phyloP scores from a whole-genome alignment of 2,329 filamentous ascomycete genomes.

The Colletotrichum gigasporum region DNA sequence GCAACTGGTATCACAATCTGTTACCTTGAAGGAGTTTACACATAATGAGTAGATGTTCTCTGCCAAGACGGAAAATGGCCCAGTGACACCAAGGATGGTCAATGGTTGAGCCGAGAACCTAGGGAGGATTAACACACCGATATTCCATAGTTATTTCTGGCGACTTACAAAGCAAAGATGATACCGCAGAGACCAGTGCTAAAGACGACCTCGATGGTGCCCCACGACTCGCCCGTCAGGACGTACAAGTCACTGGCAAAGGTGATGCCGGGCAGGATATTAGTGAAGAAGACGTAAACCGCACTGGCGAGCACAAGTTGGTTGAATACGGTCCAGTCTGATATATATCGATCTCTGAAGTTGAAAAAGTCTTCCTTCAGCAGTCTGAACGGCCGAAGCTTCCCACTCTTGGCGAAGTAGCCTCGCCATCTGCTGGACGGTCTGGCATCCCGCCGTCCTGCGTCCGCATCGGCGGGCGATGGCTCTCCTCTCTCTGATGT shows the following conservation, averaged over 20 bases:
- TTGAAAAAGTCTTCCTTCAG: slow-evolving; percentile 58
- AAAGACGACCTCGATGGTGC: slow-evolving; percentile 73
- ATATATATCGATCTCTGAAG: slow-evolving; percentile 56
- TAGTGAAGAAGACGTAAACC: slow-evolving; percentile 74
- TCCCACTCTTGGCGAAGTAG: slow-evolving; percentile 49
- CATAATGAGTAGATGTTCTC: slow-evolving; percentile 72
- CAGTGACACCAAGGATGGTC: slow-evolving; percentile 73
- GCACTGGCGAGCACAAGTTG: slow-evolving; percentile 71
- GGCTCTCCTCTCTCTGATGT: neutral
- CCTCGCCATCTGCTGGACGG: neutral
- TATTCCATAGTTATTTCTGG: neutral
- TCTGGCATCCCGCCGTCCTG: neutral
- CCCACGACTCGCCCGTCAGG: slow-evolving; percentile 70
- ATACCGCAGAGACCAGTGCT: slow-evolving; percentile 72
- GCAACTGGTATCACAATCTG: neutral
- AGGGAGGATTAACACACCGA: neutral
- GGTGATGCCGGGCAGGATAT: slow-evolving; percentile 72
- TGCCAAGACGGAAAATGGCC: slow-evolving; percentile 72
- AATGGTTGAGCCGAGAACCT: slow-evolving; percentile 69
- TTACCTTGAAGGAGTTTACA: slow-evolving; percentile 61
- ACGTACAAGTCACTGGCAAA: slow-evolving; percentile 73
- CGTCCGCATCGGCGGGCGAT: neutral
- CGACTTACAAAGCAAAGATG: slow-evolving; percentile 66
- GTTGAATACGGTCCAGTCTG: slow-evolving; percentile 69
- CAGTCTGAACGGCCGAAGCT: slow-evolving; percentile 61